Conservation (phyloP, 768 basidiomycete species). For the Mycena metata region DNA sequence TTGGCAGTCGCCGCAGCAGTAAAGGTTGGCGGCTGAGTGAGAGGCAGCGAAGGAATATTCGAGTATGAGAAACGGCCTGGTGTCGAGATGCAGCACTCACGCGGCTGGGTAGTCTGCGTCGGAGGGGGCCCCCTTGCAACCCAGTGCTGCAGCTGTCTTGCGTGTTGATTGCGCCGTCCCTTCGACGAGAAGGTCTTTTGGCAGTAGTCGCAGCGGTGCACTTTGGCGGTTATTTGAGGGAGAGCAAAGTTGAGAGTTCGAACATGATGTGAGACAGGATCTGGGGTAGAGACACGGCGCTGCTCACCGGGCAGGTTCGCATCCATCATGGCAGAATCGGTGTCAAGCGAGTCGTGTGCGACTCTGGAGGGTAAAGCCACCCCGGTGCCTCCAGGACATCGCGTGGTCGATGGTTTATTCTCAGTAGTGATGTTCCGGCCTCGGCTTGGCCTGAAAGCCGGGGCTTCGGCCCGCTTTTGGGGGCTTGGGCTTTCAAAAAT, state of each 20-base stretch:
- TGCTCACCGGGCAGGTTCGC: slow-evolving; percentile 8
- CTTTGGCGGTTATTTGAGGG: too few species aligned
- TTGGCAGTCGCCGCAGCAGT: too few species aligned
- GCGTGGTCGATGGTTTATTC: slow-evolving; percentile 9
- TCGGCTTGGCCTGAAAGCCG: too few species aligned
- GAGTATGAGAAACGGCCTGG: slow-evolving; percentile 14
- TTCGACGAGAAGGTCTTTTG: slow-evolving; percentile 11
- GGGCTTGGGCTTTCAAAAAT: too few species aligned
- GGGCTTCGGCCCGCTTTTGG: too few species aligned
- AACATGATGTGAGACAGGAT: slow-evolving; percentile 12
- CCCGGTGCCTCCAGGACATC: slow-evolving; percentile 9
- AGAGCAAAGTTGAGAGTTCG: too few species aligned
- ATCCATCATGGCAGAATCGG: slow-evolving; percentile 8
- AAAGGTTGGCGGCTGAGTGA: too few species aligned
- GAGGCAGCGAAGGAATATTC: slow-evolving; percentile 14
- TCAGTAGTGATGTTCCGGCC: too few species aligned
- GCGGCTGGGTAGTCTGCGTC: slow-evolving; percentile 12
- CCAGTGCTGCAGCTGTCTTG: slow-evolving; percentile 11
- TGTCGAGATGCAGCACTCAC: slow-evolving; percentile 16
- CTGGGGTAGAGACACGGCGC: slow-evolving; percentile 12
- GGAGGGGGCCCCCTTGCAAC: too few species aligned
- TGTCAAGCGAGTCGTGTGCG: slow-evolving; percentile 14
- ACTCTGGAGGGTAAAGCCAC: slow-evolving; percentile 9
- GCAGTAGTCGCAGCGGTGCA: slow-evolving; percentile 14
- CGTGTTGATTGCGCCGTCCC: slow-evolving; percentile 4